A percentile compares a stretch with the other conserved stretches of the same genome.
phyloP scores from a whole-genome alignment of 306 rosid genomes.

The Medicago ruthenica region DNA sequence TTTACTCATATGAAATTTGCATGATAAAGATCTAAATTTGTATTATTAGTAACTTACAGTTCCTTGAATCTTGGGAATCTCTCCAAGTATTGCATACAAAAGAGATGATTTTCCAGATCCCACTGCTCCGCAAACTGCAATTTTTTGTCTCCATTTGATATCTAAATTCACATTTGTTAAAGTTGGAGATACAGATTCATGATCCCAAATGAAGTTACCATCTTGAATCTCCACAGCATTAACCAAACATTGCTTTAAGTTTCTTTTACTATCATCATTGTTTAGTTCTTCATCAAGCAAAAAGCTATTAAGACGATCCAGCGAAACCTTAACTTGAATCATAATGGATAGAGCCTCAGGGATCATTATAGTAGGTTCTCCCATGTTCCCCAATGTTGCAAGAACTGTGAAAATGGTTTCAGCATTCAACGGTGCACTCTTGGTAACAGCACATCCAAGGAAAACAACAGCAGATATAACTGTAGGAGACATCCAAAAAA shows the following conservation, averaged over 20 bases:
- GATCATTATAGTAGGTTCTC: conserved; percentile 74
- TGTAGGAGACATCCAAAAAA: conserved; percentile 65
- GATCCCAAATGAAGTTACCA: neutral
- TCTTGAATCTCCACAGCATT: neutral
- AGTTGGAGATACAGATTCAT: neutral
- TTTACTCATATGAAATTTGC: conserved; percentile 26
- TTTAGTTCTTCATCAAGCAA: neutral
- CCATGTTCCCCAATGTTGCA: conserved; percentile 48
- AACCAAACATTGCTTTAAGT: neutral
- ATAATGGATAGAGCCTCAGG: conserved; percentile 69
- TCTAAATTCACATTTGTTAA: conserved; percentile 56
- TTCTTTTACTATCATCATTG: neutral
- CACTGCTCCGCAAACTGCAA: conserved; percentile 81
- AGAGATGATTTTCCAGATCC: conserved; percentile 84
- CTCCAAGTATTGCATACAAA: conserved; percentile 52
- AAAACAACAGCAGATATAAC: neutral
- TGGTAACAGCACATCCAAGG: neutral
- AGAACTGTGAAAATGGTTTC: neutral
- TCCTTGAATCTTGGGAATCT: conserved; percentile 72
- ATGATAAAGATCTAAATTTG: neutral
- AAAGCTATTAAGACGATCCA: neutral
- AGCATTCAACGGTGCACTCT: neutral
- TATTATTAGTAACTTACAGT: conserved; percentile 53
- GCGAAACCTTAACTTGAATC: neutral
- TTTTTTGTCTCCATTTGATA: conserved; percentile 62